These are phyloP conservation scores for Cyathus striatus DNA, from an alignment of 768 basidiomycete species.

Conservation along the genomic window DNA sequence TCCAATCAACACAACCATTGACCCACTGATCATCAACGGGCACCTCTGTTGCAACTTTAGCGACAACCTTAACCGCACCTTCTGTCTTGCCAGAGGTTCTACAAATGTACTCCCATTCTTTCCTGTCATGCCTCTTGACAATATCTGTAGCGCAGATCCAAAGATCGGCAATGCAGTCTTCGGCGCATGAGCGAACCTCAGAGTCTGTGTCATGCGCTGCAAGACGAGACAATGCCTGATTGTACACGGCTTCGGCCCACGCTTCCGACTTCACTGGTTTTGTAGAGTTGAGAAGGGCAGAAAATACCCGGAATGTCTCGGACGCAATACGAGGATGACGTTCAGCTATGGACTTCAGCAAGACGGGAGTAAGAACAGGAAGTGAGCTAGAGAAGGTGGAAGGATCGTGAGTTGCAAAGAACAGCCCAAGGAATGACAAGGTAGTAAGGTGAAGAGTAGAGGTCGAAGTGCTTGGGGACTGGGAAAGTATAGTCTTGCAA, in stretches of 20 bases:
- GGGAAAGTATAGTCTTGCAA: conserved; percentile 59
- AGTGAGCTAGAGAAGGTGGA: conserved; percentile 56
- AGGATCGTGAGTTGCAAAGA: conserved; percentile 70
- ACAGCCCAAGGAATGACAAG: conserved; percentile 79
- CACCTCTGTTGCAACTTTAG: conserved; percentile 75
- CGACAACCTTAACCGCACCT: conserved; percentile 77
- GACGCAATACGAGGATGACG: conserved; percentile 86
- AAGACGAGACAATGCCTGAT: conserved; percentile 66
- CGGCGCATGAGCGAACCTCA: conserved; percentile 80
- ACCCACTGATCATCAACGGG: conserved; percentile 75
- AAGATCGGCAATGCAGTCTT: conserved; percentile 79
- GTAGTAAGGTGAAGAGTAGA: conserved; percentile 80
- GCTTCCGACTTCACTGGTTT: conserved; percentile 61
- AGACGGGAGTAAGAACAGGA: conserved; percentile 63
- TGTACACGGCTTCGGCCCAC: conserved; percentile 73
- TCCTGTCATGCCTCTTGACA: conserved; percentile 54
- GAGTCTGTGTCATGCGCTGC: conserved; percentile 83
- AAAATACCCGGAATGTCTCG: conserved; percentile 85
- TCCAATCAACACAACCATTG: conserved; percentile 72
- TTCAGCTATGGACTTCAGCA: conserved; percentile 73
- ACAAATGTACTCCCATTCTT: conserved; percentile 81
- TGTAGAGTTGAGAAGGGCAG: conserved; percentile 70
- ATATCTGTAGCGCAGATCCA: conserved; percentile 84
- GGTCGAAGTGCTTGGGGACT: conserved; percentile 68
- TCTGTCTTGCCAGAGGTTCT: conserved; percentile 66